These are phyloP conservation scores for Orychophragmus violaceus DNA, from an alignment of 345 rosid species.

Conservation along the genomic window DNA sequence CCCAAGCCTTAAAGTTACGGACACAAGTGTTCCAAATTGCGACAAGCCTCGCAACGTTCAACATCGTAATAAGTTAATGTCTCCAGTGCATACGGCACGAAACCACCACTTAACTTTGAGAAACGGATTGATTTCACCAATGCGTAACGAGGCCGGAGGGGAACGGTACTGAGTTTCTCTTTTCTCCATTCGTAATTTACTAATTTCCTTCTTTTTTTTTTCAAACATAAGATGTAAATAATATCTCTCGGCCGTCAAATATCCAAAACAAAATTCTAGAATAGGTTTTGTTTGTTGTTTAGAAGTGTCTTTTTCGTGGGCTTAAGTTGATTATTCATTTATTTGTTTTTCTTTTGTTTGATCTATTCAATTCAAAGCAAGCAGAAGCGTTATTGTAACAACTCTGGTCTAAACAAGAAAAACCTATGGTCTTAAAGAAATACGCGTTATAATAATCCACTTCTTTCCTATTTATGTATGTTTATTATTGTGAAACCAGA, in stretches of 20 bases:
- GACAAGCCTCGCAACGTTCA: constrained; percentile 14
- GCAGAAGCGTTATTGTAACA: neutral
- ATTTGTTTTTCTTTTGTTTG: constrained; percentile 6
- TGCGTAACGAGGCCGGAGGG: constrained; percentile 31
- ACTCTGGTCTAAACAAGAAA: constrained; percentile 1
- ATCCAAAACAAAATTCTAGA: neutral
- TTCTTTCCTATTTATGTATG: neutral
- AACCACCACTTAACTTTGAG: constrained; percentile 19
- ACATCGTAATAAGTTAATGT: constrained; percentile 21
- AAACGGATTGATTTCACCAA: constrained; percentile 36
- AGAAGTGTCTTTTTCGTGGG: neutral
- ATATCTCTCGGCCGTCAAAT: neutral
- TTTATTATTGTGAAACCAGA: neutral
- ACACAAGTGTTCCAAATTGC: constrained; percentile 11
- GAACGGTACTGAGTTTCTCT: constrained; percentile 25
- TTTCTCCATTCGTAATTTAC: neutral
- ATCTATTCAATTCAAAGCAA: neutral
- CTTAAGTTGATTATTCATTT: neutral
- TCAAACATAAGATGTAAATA: constrained; percentile 7
- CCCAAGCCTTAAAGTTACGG: constrained; percentile 28
- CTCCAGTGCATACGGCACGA: constrained; percentile 28
- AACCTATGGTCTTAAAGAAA: neutral
- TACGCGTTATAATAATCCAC: constrained; percentile 10
- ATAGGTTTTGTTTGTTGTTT: neutral
- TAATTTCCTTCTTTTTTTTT: neutral